These are phyloP conservation scores for Penicillium sp. DNA, from an alignment of 2,329 filamentous ascomycete species.

Conservation along the genomic window DNA sequence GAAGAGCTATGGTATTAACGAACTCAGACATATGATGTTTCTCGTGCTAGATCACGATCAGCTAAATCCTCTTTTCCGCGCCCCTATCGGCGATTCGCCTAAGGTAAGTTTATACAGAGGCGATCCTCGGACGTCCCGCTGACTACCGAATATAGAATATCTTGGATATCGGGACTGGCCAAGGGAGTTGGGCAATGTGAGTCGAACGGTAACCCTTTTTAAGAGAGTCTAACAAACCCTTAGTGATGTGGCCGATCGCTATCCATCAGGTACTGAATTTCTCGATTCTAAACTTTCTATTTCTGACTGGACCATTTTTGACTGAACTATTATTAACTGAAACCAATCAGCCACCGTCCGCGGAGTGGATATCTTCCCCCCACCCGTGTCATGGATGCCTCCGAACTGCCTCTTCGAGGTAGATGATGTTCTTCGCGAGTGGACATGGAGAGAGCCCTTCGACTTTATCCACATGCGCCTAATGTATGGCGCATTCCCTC, in stretches of 20 bases:
- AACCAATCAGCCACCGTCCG: conserved; percentile 9
- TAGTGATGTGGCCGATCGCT: conserved; percentile 8
- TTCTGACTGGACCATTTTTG: background rate
- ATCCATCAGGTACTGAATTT: conserved; percentile 1
- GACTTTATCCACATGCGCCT: conserved; percentile 20
- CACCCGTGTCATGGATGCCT: conserved; percentile 17
- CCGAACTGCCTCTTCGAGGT: conserved; percentile 24
- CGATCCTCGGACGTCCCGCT: background rate
- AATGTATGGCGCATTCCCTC: conserved; percentile 10
- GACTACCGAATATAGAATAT: conserved; percentile 10
- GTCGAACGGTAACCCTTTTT: background rate
- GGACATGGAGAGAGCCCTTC: conserved; percentile 19
- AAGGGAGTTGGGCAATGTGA: conserved; percentile 16
- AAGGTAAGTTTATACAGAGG: conserved; percentile 6
- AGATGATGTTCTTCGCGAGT: conserved; percentile 19
- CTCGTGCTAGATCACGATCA: conserved; percentile 13
- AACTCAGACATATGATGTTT: conserved; percentile 13
- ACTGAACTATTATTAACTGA: conserved; percentile 1
- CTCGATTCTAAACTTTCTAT: background rate
- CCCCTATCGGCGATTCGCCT: conserved; percentile 11
- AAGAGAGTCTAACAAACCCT: background rate
- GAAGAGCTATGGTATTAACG: background rate
- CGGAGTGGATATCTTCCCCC: conserved; percentile 21
- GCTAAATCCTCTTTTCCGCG: conserved; percentile 11
- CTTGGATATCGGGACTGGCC: conserved; percentile 14